Conservation (phyloP, 169 alveolate genomes). For the Eimeria necatrix region DNA sequence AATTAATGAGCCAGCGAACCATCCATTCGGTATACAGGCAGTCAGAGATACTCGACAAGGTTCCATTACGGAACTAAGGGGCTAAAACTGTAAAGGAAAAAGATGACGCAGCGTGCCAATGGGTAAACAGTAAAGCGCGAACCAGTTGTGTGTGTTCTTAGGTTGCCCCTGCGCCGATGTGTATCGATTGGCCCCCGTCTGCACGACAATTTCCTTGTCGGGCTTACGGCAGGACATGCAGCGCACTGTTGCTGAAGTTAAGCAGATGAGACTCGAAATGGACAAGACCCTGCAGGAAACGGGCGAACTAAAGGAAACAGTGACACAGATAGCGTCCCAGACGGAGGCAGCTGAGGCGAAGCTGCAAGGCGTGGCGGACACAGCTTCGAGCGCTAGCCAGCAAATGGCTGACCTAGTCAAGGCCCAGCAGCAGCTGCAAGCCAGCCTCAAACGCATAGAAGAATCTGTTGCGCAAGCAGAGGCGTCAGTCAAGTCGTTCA, state of each 20-base stretch:
- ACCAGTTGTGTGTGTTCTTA: background rate
- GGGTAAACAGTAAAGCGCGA: too few relatives aligned
- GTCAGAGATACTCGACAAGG: too few relatives aligned
- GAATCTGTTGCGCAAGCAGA: background rate
- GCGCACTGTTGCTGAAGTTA: slow-evolving; percentile 15
- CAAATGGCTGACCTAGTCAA: background rate
- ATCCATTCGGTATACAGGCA: too few relatives aligned
- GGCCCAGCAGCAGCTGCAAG: background rate
- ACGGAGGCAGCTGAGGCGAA: background rate
- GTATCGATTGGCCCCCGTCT: slow-evolving; percentile 78
- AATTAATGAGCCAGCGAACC: too few relatives aligned
- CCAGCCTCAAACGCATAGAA: background rate
- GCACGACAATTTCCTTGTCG: slow-evolving; percentile 73
- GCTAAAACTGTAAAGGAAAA: too few relatives aligned
- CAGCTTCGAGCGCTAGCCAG: background rate
- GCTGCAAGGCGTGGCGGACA: background rate
- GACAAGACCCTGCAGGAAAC: background rate
- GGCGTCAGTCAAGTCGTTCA: background rate
- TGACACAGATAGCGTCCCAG: background rate
- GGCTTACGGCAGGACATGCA: slow-evolving; percentile 52
- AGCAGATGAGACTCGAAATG: slow-evolving; percentile 6
- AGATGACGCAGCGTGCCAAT: too few relatives aligned
- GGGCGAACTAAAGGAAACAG: background rate
- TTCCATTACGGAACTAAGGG: too few relatives aligned
- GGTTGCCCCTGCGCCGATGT: slow-evolving; percentile 78